Evolutionary conservation across 176 grass and related monocot genomes (phyloP).

Genomic region (maize (Zea mays)): Zm-B73-REFERENCE-NAM-5.0 NC_050096.1:275320501-275321000

Average conservation of each 20-base stretch:
- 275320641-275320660: background rate
- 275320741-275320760: constrained; percentile 50
- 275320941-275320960: constrained; percentile 21
- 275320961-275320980: constrained; percentile 34
- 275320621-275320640: background rate
- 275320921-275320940: constrained; percentile 77
- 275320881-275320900: constrained; percentile 68
- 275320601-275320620: background rate
- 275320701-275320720: constrained; percentile 80
- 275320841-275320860: constrained; percentile 50
- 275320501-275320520: constrained; percentile 35
- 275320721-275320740: constrained; percentile 44
- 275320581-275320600: background rate
- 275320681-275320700: background rate
- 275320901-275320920: constrained; percentile 94
- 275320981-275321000: constrained; percentile 50
- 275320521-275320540: background rate
- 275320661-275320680: background rate
- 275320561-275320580: background rate
- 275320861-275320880: constrained; percentile 85
- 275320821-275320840: constrained; percentile 83
- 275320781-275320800: constrained; percentile 70
- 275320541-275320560: background rate
- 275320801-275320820: constrained; percentile 82
- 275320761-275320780: constrained; percentile 76